Evolutionary conservation across 2,329 filamentous ascomycete species (phyloP), one percentile per base, ranked within the genome.

Genomic region (Pyricularia pennisetigena): DNA sequence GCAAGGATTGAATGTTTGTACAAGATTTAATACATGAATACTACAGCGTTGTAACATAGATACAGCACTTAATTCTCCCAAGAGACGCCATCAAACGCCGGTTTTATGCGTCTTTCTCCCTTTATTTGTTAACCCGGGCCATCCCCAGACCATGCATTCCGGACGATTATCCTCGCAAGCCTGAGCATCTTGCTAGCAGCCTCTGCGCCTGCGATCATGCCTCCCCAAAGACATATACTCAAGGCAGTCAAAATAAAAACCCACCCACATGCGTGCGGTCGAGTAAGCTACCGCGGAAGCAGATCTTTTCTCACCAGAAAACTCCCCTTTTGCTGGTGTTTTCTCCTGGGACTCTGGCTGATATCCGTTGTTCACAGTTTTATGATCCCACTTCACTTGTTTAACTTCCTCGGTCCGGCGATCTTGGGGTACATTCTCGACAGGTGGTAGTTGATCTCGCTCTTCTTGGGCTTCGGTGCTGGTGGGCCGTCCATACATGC

Each of bases 361-460:
- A 28, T 26, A 28, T 62, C 14, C 28, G 7, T 20, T 62, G 12
- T 28, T 26, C 9, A 23, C 12, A 28, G 12, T 16, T 28, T 14
- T 28, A 14, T 8, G 8, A 62, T 28, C 14, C 2, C 9, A 24
- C n/a, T 28, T 26, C 70, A 72, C 28, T 74, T 72, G 69, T 70
- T 73, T 73, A 24, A 20, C 16, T 89, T 86, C 78, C 83, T 85
- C 79, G 73, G 70, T 8, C 74, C 80, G n/a, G 78, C 94, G 86
- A 85, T 88, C 82, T 72, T 88, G 85, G 75, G 90, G 85, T 80
- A 89, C 86, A 82, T 96, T 82, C 95, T 87, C 72, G 86, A 86
- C 62, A 98, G 82, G 78, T 97, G 94, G 83, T 94, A 94, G 81
- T 98, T 98, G 86, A 98, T 93, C 78, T 88, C 94, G 82, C 89